Conservation (phyloP, 2,329 filamentous ascomycete species). For the Chrysosporium queenslandicum region DNA sequence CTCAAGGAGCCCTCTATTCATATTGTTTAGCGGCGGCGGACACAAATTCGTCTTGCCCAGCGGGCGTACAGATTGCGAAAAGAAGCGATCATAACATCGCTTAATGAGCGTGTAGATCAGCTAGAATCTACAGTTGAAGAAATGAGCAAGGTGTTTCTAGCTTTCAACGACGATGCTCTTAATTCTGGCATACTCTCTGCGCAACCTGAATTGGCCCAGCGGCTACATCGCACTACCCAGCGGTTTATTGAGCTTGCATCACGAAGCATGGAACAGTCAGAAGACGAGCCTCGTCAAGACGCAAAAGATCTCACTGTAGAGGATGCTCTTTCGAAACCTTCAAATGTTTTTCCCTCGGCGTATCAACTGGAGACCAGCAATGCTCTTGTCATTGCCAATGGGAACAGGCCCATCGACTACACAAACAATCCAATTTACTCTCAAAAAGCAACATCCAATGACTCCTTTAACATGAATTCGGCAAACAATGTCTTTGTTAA, state of each 20-base stretch:
- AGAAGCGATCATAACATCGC: constrained; percentile 64
- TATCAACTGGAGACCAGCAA: not conserved
- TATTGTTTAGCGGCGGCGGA: constrained; percentile 57
- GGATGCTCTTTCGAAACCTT: too few species aligned
- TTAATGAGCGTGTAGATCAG: constrained; percentile 60
- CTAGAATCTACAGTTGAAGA: constrained; percentile 59
- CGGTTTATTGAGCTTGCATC: constrained; percentile 49
- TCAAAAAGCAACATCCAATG: not conserved
- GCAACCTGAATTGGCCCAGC: constrained; percentile 48
- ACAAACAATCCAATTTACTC: not conserved
- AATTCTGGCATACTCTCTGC: constrained; percentile 48
- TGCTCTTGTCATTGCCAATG: not conserved
- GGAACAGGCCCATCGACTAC: not conserved
- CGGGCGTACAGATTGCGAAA: constrained; percentile 75
- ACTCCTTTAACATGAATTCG: not conserved
- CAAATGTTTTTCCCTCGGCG: too few species aligned
- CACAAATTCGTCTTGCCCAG: constrained; percentile 77
- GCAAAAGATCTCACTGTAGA: too few species aligned
- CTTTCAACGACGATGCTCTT: constrained; percentile 54
- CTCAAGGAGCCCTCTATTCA: constrained; percentile 5
- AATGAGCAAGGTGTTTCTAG: constrained; percentile 62
- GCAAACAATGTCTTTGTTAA: not conserved
- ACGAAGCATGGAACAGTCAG: too few species aligned
- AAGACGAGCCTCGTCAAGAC: constrained; percentile 18
- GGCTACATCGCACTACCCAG: constrained; percentile 49